Percentiles rank a stretch among this genome's conserved stretches.
phyloP scores from a whole-genome alignment of 108 stramenopile genomes.

The Parietichytrium sp. region DNA sequence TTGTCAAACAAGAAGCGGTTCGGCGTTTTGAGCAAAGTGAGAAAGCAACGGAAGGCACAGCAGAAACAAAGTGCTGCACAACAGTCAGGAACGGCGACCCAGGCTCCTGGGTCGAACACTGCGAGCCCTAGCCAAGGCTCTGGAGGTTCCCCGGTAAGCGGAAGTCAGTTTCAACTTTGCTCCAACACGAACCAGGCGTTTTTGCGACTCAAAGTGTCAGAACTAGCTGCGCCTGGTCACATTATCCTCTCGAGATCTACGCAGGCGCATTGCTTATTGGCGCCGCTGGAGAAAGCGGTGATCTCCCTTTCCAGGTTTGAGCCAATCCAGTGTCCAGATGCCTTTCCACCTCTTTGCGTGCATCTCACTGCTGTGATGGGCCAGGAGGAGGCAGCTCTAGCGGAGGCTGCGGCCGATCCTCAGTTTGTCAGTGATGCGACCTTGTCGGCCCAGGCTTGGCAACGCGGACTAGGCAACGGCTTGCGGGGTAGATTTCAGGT shows the following conservation, averaged over 20 bases:
- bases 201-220: not conserved
- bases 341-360: not conserved
- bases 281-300: not conserved
- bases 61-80: too few relatives aligned
- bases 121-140: too few relatives aligned
- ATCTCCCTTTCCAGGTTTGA: not conserved
- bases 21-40: too few relatives aligned
- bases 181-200: not conserved
- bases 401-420: not conserved
- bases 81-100: too few relatives aligned
- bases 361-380: constrained; percentile 4
- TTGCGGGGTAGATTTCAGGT: not conserved
- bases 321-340: constrained; percentile 1
- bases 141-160: too few relatives aligned
- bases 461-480: too few relatives aligned
- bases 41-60: too few relatives aligned
- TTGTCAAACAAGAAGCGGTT: constrained; percentile 16
- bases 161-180: not conserved
- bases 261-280: not conserved
- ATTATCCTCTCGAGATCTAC: not conserved
- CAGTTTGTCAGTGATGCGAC: not conserved
- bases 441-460: not conserved
- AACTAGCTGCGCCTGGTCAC: not conserved
- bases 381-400: not conserved
- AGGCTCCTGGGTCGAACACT: too few relatives aligned